phyloP scores from a whole-genome alignment of 2,329 filamentous ascomycete genomes.

The Elsinoe batatas region DNA sequence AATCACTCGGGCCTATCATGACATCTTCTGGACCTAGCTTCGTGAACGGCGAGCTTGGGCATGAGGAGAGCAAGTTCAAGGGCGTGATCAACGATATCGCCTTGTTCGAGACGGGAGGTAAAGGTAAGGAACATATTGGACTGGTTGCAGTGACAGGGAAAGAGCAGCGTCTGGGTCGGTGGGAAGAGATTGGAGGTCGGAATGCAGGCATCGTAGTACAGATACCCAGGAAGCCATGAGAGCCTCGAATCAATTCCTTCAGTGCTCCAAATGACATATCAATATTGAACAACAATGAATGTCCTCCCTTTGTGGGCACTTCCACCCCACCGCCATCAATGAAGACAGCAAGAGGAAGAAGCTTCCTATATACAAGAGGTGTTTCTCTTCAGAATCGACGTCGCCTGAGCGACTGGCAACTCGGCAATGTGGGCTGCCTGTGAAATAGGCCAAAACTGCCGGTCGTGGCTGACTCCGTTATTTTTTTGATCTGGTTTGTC shows the following conservation, averaged over 20 bases:
- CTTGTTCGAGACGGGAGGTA: conserved; percentile 73
- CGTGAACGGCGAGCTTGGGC: conserved; percentile 17
- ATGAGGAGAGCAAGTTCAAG: conserved; percentile 37
- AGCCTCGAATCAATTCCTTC: neutral
- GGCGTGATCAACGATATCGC: conserved; percentile 85
- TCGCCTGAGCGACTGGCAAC: conserved; percentile 56
- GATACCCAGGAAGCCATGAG: conserved; percentile 43
- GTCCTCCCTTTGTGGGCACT: conserved; percentile 65
- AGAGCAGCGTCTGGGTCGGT: conserved; percentile 75
- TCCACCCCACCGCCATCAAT: conserved; percentile 59
- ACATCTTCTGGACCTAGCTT: conserved; percentile 14
- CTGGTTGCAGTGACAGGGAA: conserved; percentile 79
- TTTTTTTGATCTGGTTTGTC: conserved; percentile 50
- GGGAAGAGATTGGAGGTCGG: conserved; percentile 58
- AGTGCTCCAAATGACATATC: neutral
- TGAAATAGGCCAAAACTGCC: conserved; percentile 37
- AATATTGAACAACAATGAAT: conserved; percentile 25
- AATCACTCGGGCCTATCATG: conserved; percentile 55
- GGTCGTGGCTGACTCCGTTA: conserved; percentile 61
- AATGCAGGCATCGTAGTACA: conserved; percentile 88
- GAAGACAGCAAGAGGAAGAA: conserved; percentile 56
- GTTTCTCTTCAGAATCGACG: conserved; percentile 54
- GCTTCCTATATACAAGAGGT: conserved; percentile 56
- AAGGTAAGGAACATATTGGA: conserved; percentile 63
- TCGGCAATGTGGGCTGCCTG: conserved; percentile 45